Evolutionary conservation across 208 protist species (phyloP), one percentile per base, ranked within the genome.

Genomic region (Wallacemonas sp.): DNA sequence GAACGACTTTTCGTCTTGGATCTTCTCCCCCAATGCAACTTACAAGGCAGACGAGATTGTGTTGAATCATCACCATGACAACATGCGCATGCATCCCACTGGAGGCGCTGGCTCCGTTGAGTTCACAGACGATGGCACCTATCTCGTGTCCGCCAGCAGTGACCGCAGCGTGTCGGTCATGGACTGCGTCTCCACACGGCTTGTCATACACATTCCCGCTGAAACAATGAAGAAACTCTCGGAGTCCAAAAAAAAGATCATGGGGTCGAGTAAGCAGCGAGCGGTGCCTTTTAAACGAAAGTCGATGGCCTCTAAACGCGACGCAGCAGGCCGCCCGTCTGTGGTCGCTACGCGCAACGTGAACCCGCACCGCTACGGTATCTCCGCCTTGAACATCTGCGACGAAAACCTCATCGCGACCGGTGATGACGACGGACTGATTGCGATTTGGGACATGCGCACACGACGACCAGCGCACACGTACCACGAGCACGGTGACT

Each of bases 401-500:
- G 86, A 92, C 72, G 85, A 85, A 31, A 90, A 92, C 65, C 44
- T 88, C 5, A 74, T 96, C 38, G 86, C 90, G 4, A 91, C 90
- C 1, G 90, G 90, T 14, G 90, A 96, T 65, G 90, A 96, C 63
- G 87, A 96, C 55, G 90, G 90, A 1, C 83, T 94, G 38, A 81
- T 96, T 54, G 82, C 79, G 15, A 59, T 96, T 17, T 96, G 90
- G 88, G 90, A 96, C 58, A 96, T 96, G 90, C 84, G 90, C 8
- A 71, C 83, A 61, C 80, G 78, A 22, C 54, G 49, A 12, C 84
- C 90, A 0, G 84, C 77, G 17, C 70, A 84, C 61, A 61, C 49
- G 31, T 96, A 96, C 64, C 87, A 96, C 69, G 90, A 96, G 60
- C 90, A 96, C 74, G 90, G 83, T 54, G 90, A 96, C 72, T 94